Percentiles rank a stretch among this genome's conserved stretches.
Conservation (phyloP, 257 asterid species). For the Scutellaria galericulata region DNA sequence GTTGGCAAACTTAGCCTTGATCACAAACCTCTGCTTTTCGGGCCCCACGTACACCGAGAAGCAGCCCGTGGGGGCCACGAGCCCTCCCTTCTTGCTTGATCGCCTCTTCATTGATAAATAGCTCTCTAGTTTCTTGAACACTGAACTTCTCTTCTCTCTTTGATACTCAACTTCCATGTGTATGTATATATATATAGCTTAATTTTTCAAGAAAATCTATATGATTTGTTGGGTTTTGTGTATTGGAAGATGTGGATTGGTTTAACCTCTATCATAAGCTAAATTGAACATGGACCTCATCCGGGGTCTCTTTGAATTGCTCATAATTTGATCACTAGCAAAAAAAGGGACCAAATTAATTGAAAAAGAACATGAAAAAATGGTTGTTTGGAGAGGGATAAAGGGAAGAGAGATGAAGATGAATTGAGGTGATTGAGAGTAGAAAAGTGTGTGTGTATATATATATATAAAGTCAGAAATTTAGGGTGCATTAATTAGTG, state of each 20-base stretch:
- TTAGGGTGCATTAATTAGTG: too few species aligned
- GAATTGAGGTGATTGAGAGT: too few species aligned
- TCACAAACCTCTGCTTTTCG: conserved; percentile 49
- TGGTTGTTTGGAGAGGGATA: too few species aligned
- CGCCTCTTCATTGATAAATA: conserved; percentile 32
- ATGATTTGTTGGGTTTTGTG: too few species aligned
- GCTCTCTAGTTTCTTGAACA: conserved; percentile 44
- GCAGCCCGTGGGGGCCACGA: conserved; percentile 55
- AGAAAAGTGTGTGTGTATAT: too few species aligned
- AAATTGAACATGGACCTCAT: conserved; percentile 44
- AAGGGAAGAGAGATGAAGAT: too few species aligned
- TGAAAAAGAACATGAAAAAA: neutral
- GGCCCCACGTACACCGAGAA: conserved; percentile 71
- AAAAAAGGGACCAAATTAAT: neutral
- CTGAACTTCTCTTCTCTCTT: conserved; percentile 10
- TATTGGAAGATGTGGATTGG: neutral
- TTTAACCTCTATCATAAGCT: conserved; percentile 59
- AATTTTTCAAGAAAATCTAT: too few species aligned
- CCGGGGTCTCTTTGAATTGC: conserved; percentile 40
- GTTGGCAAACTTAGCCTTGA: conserved; percentile 50
- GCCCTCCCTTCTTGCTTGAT: neutral
- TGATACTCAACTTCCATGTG: conserved; percentile 27
- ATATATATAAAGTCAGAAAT: neutral
- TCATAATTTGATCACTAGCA: conserved; percentile 19
- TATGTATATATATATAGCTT: neutral